A percentile compares a stretch with the other conserved stretches of the same genome.
Evolutionary conservation across 2,329 filamentous ascomycete genomes (phyloP).

Genomic region (Ceratocystis ficicola): DNA sequence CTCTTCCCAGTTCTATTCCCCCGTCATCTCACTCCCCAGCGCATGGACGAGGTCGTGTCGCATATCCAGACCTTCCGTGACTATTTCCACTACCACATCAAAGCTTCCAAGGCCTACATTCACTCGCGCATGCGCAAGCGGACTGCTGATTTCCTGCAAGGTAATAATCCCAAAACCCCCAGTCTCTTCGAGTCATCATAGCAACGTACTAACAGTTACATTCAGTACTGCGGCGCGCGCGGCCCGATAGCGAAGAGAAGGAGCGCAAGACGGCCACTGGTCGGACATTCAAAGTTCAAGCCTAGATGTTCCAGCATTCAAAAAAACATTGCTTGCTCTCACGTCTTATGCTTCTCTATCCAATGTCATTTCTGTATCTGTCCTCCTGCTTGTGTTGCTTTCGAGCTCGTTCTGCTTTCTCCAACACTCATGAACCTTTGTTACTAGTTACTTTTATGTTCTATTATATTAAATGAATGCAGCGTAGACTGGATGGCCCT

Average conservation of each 20-base stretch:
- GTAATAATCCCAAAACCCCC: constrained; percentile 37
- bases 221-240: constrained; percentile 82
- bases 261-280: constrained; percentile 97
- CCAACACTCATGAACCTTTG: constrained; percentile 3
- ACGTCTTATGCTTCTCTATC: neutral
- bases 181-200: neutral
- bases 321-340: constrained; percentile 22
- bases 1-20: constrained; percentile 68
- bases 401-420: constrained; percentile 3
- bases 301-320: constrained; percentile 25
- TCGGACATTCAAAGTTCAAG: constrained; percentile 64
- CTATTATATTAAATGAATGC: neutral
- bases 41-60: constrained; percentile 89
- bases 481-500: neutral
- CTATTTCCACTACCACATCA: constrained; percentile 99
- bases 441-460: constrained; percentile 5
- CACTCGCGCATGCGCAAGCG: constrained; percentile 96
- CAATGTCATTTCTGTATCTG: constrained; percentile 12
- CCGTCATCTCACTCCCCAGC: constrained; percentile 78
- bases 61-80: constrained; percentile 99
- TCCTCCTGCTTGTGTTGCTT: constrained; percentile 8
- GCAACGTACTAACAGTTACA: constrained; percentile 26
- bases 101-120: constrained; percentile 98
- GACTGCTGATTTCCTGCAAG: constrained; percentile 96
- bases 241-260: constrained; percentile 91